A percentile compares a stretch with the other conserved stretches of the same genome.
Evolutionary conservation across 1,284 basidiomycete species (phyloP).

Genomic region (Violaceomyces palustris): DNA sequence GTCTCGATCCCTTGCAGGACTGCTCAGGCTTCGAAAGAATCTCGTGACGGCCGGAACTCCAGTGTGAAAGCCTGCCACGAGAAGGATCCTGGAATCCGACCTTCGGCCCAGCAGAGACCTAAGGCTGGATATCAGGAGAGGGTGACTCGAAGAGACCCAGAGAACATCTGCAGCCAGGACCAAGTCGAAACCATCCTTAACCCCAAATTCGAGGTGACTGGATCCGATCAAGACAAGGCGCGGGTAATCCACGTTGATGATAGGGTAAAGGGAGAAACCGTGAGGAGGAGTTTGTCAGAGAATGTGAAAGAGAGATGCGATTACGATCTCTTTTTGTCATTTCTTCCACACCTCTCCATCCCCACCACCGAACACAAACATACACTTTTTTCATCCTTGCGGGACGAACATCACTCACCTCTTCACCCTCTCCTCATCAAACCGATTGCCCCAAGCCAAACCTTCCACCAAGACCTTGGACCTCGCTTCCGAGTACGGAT

Average conservation of each 20-base stretch:
- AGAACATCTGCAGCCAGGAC: slow-evolving; percentile 44
- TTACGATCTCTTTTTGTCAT: no score
- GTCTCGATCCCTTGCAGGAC: slow-evolving; percentile 1
- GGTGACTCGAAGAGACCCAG: slow-evolving; percentile 49
- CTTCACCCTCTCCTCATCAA: no score
- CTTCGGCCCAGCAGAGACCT: slow-evolving; percentile 22
- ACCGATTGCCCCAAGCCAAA: slow-evolving; percentile 25
- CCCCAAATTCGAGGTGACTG: no score
- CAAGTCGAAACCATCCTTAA: slow-evolving; percentile 17
- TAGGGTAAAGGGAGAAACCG: no score
- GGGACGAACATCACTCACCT: no score
- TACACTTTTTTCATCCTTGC: no score
- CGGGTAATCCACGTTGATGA: no score
- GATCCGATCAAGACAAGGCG: no score
- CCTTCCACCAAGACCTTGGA: slow-evolving; percentile 8
- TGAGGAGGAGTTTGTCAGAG: no score
- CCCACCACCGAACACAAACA: no score
- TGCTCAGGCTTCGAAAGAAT: slow-evolving; percentile 26
- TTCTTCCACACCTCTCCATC: no score
- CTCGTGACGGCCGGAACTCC: slow-evolving; percentile 40
- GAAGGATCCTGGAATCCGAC: slow-evolving; percentile 16
- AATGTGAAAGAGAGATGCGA: no score
- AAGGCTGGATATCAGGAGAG: slow-evolving; percentile 33
- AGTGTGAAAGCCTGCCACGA: slow-evolving; percentile 46
- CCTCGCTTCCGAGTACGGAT: slow-evolving; percentile 1